A percentile compares a stretch with the other conserved stretches of the same genome.
phyloP scores from a whole-genome alignment of 192 early-diverging fungal species.

The Rhizophagus prolifer region DNA sequence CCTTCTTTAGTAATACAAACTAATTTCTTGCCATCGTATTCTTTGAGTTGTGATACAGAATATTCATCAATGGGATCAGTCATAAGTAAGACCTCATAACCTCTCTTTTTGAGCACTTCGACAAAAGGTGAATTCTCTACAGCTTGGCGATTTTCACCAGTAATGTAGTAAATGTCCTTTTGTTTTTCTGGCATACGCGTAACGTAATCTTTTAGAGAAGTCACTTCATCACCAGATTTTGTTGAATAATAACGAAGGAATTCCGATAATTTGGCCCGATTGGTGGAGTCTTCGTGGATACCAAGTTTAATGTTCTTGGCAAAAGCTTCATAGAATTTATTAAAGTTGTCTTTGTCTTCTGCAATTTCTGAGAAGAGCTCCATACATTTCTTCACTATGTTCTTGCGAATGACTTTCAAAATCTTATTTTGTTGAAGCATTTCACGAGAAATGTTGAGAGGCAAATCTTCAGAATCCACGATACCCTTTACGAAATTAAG shows the following conservation, averaged over 20 bases:
- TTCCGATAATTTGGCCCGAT: slow-evolving; percentile 96
- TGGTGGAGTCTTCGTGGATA: slow-evolving; percentile 96
- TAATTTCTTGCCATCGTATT: slow-evolving; percentile 99
- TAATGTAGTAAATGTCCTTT: slow-evolving; percentile 99
- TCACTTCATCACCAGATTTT: slow-evolving; percentile 97
- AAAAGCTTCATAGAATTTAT: slow-evolving; percentile 99
- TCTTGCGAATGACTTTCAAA: slow-evolving; percentile 99
- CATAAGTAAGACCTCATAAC: slow-evolving; percentile 98
- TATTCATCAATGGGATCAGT: slow-evolving; percentile 99
- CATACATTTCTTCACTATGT: slow-evolving; percentile 98
- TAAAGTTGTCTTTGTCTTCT: slow-evolving; percentile 98
- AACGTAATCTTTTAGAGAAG: slow-evolving; percentile 99
- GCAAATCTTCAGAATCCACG: slow-evolving; percentile 99
- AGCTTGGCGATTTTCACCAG: slow-evolving; percentile 89
- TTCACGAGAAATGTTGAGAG: slow-evolving; percentile 99
- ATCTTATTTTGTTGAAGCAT: slow-evolving; percentile 99
- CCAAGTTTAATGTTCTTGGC: slow-evolving; percentile 99
- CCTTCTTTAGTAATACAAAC: slow-evolving; percentile 99
- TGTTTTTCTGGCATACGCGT: slow-evolving; percentile 99
- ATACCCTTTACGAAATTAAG: slow-evolving; percentile 99
- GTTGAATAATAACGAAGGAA: slow-evolving; percentile 98
- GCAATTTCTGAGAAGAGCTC: slow-evolving; percentile 97
- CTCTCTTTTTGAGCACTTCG: slow-evolving; percentile 98
- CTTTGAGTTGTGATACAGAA: slow-evolving; percentile 96
- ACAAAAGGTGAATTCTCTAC: slow-evolving; percentile 98